Conservation (phyloP, 192 early-diverging fungal species). For the Chytriomyces sp. region DNA sequence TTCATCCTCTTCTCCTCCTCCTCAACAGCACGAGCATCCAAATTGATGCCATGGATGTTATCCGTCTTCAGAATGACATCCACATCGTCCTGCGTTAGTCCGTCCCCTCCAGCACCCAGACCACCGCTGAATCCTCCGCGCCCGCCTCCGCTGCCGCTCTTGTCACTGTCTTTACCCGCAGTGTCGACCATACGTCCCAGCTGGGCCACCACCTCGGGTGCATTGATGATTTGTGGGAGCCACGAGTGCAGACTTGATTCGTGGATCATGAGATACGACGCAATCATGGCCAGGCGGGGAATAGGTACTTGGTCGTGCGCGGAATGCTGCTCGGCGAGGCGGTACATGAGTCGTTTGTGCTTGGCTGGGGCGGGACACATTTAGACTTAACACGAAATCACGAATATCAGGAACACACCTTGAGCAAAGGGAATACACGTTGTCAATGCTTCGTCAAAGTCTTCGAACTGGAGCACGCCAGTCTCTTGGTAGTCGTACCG, state of each 20-base stretch:
- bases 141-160: constrained; percentile 1
- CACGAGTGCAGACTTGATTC: constrained; percentile 42
- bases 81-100: constrained; percentile 43
- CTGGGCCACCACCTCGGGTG: constrained; percentile 38
- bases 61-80: constrained; percentile 34
- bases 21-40: constrained; percentile 43
- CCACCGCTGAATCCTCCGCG: background rate
- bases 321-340: constrained; percentile 40
- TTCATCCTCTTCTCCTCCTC: constrained; percentile 43
- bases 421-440: constrained; percentile 32
- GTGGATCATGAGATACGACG: constrained; percentile 42
- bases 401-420: background rate
- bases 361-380: constrained; percentile 27
- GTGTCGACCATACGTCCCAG: constrained; percentile 5
- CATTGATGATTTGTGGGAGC: constrained; percentile 48
- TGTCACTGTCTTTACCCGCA: constrained; percentile 13
- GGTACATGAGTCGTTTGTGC: constrained; percentile 41
- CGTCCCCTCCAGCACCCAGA: constrained; percentile 2
- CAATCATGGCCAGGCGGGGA: constrained; percentile 42
- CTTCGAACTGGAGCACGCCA: constrained; percentile 41
- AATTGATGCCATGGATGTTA: background rate
- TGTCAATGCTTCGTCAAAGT: constrained; percentile 52
- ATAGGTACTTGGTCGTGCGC: constrained; percentile 38
- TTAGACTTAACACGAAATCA: no score
- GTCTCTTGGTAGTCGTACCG: constrained; percentile 46